Percentiles rank a stretch among this genome's conserved stretches.
Evolutionary conservation across 2,329 filamentous ascomycete genomes (phyloP).

Genomic region (Hymenoscyphus fraxineus): DNA sequence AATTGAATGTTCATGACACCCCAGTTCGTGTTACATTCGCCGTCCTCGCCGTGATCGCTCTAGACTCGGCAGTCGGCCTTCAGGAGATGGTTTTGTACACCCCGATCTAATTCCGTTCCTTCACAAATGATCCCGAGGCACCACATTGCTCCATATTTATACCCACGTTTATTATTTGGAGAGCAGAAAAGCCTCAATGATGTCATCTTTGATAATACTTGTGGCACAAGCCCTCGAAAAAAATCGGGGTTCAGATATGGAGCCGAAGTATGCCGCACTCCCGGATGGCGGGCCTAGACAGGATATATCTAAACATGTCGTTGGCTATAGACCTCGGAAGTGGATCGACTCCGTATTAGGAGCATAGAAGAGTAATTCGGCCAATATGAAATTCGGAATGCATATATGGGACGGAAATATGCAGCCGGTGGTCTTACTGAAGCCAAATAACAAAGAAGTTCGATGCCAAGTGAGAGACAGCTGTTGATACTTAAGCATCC

Average conservation of each 20-base stretch:
- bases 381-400: background rate
- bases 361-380: background rate
- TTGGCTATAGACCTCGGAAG: background rate
- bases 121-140: background rate
- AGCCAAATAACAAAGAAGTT: background rate
- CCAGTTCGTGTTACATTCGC: background rate
- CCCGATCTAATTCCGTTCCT: slow-evolving; percentile 4
- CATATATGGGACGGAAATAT: background rate
- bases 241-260: slow-evolving; percentile 1
- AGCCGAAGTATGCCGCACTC: slow-evolving; percentile 2
- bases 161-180: background rate
- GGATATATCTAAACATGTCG: background rate
- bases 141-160: background rate
- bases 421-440: slow-evolving; percentile 1
- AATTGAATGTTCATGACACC: background rate
- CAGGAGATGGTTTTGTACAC: background rate
- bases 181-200: background rate
- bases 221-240: background rate
- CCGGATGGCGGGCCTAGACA: background rate
- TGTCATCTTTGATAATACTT: background rate
- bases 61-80: background rate
- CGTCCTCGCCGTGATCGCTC: background rate
- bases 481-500: slow-evolving; percentile 2
- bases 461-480: background rate
- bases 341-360: background rate